These are phyloP conservation scores for Cytospora chrysosperma DNA, from an alignment of 2,329 filamentous ascomycete species.

Conservation along the genomic window DNA sequence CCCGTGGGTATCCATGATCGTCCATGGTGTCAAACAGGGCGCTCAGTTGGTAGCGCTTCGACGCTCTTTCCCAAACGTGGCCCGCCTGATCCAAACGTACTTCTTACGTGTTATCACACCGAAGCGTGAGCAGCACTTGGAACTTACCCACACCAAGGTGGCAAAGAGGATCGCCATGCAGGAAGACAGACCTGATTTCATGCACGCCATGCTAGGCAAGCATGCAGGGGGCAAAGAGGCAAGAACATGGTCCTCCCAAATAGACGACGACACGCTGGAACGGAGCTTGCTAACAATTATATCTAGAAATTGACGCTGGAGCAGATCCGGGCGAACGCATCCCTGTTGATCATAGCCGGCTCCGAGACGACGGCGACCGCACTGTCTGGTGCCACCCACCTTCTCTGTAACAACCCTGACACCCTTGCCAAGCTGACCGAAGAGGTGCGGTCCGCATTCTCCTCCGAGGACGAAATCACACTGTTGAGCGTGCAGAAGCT, in stretches of 20 bases:
- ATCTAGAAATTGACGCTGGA: constrained; percentile 13
- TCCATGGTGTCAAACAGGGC: constrained; percentile 4
- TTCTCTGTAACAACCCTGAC: constrained; percentile 39
- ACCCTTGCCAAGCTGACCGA: constrained; percentile 37
- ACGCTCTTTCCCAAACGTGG: neutral
- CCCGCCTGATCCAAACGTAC: neutral
- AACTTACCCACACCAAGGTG: neutral
- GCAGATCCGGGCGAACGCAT: constrained; percentile 25
- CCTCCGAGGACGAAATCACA: constrained; percentile 33
- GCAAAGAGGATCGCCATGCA: constrained; percentile 4
- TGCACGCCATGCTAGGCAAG: constrained; percentile 14
- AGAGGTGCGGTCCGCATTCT: constrained; percentile 42
- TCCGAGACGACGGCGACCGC: constrained; percentile 51
- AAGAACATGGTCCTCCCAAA: neutral
- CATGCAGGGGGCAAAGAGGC: neutral
- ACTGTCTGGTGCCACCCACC: constrained; percentile 38
- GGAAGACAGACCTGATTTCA: constrained; percentile 13
- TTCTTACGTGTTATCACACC: neutral
- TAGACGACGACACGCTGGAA: neutral
- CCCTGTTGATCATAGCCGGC: constrained; percentile 42
- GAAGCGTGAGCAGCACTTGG: neutral
- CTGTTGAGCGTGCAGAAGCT: constrained; percentile 28
- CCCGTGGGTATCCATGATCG: constrained; percentile 12
- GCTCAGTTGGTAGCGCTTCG: neutral
- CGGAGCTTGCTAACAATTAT: neutral